phyloP scores from a whole-genome alignment of 306 rosid species.

The Herpetospermum pedunculosum region DNA sequence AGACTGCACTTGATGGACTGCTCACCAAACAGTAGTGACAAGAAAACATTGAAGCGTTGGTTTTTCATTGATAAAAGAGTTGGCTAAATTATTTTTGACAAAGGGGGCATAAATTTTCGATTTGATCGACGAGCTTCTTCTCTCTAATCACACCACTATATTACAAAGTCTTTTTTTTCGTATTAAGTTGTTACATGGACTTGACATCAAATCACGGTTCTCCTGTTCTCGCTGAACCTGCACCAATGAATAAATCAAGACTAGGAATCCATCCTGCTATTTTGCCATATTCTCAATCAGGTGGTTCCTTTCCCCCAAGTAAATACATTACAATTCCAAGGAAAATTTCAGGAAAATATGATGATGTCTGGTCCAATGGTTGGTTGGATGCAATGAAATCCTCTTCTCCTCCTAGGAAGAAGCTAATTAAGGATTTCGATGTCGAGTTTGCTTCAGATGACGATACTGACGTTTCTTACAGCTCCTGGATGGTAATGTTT shows the following conservation, averaged over 20 bases:
- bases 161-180: not conserved
- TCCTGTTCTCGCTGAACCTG: slow-evolving; percentile 63
- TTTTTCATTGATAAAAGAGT: slow-evolving; percentile 86
- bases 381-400: slow-evolving; percentile 95
- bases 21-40: slow-evolving; percentile 59
- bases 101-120: slow-evolving; percentile 1
- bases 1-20: slow-evolving; percentile 62
- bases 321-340: slow-evolving; percentile 45
- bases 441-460: slow-evolving; percentile 48
- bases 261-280: slow-evolving; percentile 50
- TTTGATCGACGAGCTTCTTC: not conserved
- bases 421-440: slow-evolving; percentile 34
- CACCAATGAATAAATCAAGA: slow-evolving; percentile 63
- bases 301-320: slow-evolving; percentile 37
- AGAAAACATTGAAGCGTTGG: slow-evolving; percentile 81
- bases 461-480: slow-evolving; percentile 43
- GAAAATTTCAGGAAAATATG: slow-evolving; percentile 43
- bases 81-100: slow-evolving; percentile 31
- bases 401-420: slow-evolving; percentile 85
- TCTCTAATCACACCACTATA: not conserved
- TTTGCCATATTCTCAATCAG: slow-evolving; percentile 47
- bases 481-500: slow-evolving; percentile 54
- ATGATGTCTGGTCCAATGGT: slow-evolving; percentile 79
- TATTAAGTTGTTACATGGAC: slow-evolving; percentile 44
- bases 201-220: slow-evolving; percentile 53